Evolutionary conservation across 2,329 filamentous ascomycete species (phyloP).

Genomic region (Colletotrichum horii): DNA sequence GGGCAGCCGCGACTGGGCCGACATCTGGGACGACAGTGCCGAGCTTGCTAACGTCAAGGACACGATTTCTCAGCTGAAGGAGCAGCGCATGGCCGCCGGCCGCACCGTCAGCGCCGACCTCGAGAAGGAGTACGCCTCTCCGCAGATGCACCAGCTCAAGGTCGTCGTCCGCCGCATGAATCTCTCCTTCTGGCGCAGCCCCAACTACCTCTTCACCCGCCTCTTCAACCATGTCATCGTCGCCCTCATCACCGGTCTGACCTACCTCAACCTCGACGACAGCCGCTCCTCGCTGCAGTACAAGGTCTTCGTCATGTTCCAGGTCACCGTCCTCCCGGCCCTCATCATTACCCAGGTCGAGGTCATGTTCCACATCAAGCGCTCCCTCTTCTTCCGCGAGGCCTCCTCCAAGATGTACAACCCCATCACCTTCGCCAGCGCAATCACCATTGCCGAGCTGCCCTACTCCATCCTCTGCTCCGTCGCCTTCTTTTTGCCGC

Average conservation of each 20-base stretch:
- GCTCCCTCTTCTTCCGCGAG: constrained; percentile 86
- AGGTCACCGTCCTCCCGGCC: constrained; percentile 82
- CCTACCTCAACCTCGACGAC: constrained; percentile 79
- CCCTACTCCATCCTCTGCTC: constrained; percentile 85
- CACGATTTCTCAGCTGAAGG: constrained; percentile 71
- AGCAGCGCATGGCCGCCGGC: constrained; percentile 52
- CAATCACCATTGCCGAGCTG: constrained; percentile 83
- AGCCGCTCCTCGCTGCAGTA: constrained; percentile 81
- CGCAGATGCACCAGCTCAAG: constrained; percentile 78
- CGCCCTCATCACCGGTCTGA: constrained; percentile 78
- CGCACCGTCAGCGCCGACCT: constrained; percentile 52
- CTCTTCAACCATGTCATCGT: constrained; percentile 85
- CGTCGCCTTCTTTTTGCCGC: constrained; percentile 78
- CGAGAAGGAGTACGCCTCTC: constrained; percentile 83
- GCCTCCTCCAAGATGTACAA: constrained; percentile 86
- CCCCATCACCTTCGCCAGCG: constrained; percentile 76
- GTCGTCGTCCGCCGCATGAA: constrained; percentile 76
- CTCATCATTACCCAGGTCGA: constrained; percentile 86
- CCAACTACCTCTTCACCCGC: constrained; percentile 88
- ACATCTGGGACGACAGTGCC: constrained; percentile 77
- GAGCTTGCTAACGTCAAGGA: constrained; percentile 72
- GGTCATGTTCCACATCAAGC: constrained; percentile 80
- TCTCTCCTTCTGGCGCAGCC: constrained; percentile 82
- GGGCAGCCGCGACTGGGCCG: constrained; percentile 78
- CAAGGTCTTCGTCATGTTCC: constrained; percentile 89